These are phyloP conservation scores for Exophiala bonariae DNA, from an alignment of 2,329 filamentous ascomycete species.

Conservation along the genomic window DNA sequence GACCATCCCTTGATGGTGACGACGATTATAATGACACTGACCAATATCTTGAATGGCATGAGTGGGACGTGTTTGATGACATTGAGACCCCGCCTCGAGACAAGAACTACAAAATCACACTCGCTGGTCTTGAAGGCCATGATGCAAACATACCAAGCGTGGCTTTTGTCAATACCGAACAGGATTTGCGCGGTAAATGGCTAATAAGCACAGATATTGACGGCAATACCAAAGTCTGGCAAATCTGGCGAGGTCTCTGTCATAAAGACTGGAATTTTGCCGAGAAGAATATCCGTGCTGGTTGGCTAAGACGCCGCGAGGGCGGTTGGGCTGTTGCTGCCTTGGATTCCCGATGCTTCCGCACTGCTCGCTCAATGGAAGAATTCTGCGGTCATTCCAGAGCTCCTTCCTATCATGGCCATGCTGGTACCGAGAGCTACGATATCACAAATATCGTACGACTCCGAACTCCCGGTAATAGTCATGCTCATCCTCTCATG, in stretches of 20 bases:
- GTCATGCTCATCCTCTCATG: conserved; percentile 20
- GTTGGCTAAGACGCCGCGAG: conserved; percentile 22
- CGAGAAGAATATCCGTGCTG: conserved; percentile 11
- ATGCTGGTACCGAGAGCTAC: conserved; percentile 24
- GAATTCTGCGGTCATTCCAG: conserved; percentile 40
- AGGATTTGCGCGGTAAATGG: conserved; percentile 57
- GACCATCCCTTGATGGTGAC: conserved; percentile 16
- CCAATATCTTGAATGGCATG: conserved; percentile 21
- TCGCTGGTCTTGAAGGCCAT: conserved; percentile 38
- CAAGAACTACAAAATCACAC: conserved; percentile 43
- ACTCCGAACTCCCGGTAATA: conserved; percentile 24
- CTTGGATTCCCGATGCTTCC: conserved; percentile 45
- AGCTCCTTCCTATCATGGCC: conserved; percentile 22
- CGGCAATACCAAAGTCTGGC: conserved; percentile 52
- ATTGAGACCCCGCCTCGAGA: conserved; percentile 30
- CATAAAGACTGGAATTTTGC: conserved; percentile 33
- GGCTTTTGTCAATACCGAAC: conserved; percentile 58
- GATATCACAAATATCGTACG: conserved; percentile 25
- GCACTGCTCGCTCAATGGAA: conserved; percentile 33
- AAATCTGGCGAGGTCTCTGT: conserved; percentile 41
- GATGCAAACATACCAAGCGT: conserved; percentile 58
- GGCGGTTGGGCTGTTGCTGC: conserved; percentile 49
- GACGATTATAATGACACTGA: conserved; percentile 12
- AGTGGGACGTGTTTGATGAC: conserved; percentile 14
- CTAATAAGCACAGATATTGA: conserved; percentile 59